phyloP scores from a whole-genome alignment of 2,329 filamentous ascomycete species.

The Purpureocillium lavendulum region DNA sequence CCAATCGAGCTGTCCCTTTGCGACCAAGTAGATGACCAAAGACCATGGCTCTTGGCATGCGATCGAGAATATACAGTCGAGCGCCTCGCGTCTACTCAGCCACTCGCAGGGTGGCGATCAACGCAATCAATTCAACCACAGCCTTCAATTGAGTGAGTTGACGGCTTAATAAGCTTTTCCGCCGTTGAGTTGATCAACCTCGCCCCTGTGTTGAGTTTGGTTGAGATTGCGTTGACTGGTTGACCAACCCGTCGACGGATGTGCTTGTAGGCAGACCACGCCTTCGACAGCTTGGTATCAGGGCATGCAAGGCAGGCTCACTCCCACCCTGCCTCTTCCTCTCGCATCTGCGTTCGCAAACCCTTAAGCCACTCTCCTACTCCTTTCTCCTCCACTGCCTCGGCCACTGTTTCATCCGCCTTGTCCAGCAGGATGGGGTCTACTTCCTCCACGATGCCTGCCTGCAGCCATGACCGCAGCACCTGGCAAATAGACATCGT shows the following conservation, averaged over 20 bases:
- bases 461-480: no score
- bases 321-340: background rate
- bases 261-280: no score
- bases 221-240: background rate
- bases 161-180: background rate
- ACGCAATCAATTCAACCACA: slow-evolving; percentile 1
- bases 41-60: no score
- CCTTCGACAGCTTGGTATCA: background rate
- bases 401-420: background rate
- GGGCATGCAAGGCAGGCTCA: background rate
- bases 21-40: no score
- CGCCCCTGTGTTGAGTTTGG: background rate
- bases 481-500: background rate
- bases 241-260: background rate
- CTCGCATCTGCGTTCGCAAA: background rate
- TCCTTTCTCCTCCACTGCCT: slow-evolving; percentile 1
- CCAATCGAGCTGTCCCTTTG: no score
- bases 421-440: slow-evolving; percentile 1
- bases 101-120: background rate
- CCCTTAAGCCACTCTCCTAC: background rate
- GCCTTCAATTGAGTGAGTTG: slow-evolving; percentile 1
- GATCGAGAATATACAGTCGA: no score
- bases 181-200: background rate
- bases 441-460: slow-evolving; percentile 2
- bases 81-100: no score